A percentile compares a stretch with the other conserved stretches of the same genome.
phyloP scores from a whole-genome alignment of 1,284 basidiomycete species.

The Cryptococcus neoformans region DNA sequence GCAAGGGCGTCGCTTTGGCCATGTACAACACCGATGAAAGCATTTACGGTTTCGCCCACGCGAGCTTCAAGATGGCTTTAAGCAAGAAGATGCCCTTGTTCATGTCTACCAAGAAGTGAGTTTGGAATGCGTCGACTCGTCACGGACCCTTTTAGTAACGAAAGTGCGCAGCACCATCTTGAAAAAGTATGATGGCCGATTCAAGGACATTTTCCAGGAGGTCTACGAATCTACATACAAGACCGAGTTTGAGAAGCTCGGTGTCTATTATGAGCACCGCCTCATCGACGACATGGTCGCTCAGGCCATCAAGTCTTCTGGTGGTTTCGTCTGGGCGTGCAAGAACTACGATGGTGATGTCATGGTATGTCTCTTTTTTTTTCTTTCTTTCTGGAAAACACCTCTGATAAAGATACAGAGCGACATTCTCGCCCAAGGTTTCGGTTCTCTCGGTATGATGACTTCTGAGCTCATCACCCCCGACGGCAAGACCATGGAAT shows the following conservation, averaged over 20 bases:
- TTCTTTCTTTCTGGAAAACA: no score
- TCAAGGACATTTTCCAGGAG: conserved; percentile 98
- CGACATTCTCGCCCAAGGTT: conserved; percentile 84
- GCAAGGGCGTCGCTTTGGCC: conserved; percentile 76
- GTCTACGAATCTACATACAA: conserved; percentile 86
- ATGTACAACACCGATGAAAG: conserved; percentile 98
- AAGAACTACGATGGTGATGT: conserved; percentile 99
- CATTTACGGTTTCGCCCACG: conserved; percentile 92
- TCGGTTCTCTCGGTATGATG: conserved; percentile 97
- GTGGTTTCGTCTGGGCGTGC: conserved; percentile 96
- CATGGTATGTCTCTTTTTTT: conserved; percentile 39
- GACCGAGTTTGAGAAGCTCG: conserved; percentile 70
- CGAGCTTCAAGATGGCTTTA: conserved; percentile 98
- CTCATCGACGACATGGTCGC: conserved; percentile 91
- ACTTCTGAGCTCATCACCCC: conserved; percentile 95
- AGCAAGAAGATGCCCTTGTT: conserved; percentile 90
- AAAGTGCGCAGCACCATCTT: conserved; percentile 65
- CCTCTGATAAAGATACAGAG: conserved; percentile 53
- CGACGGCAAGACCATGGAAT: conserved; percentile 85
- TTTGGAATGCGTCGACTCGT: background rate
- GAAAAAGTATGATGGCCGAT: conserved; percentile 94
- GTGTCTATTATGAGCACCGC: conserved; percentile 97
- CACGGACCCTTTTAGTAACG: background rate
- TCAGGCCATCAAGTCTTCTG: conserved; percentile 92
- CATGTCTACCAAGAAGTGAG: conserved; percentile 89